Base-by-base conservation (phyloP, 441 rosid species). In the Gossypium davidsonii region DNA sequence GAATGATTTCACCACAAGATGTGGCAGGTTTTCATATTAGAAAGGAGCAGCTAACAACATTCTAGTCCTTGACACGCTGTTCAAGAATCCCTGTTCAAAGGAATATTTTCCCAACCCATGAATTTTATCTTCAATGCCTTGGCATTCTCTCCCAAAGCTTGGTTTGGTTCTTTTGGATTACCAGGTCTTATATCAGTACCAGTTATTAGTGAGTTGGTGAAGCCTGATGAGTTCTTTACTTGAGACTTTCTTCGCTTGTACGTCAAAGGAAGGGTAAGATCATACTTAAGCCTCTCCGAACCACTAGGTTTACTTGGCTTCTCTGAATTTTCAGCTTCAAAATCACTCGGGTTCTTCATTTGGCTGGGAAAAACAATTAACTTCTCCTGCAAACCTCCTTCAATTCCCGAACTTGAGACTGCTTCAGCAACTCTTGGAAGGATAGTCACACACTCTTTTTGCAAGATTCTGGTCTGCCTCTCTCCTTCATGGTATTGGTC, bases 231-330 rank as follows among this genome's bases (percentile, higher is more conserved):
- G 51, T 63, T 84, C 76, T 82, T 84, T n/a, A 77, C 58, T 52
- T 70, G 77, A 78, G 80, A 68, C 71, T 86, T 88, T 78, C 89
- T 85, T 64, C 94, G 85, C 73, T 86, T 89, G 80, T 87, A 86
- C 6, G 89, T 87, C 82, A 85, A 81, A 20, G 89, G 87, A 77
- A 76, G 74, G 60, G 71, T 53, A 39, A 58, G 72, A 52, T 83
- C 83, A 71, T 71, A 78, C 57, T 71, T 75, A 2, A 72, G 71
- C 71, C 84, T 76, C 70, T 77, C 78, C 60, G 79, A 52, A 34
- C 69, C 80, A 72, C 73, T 67, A 68, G 80, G 68, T 63, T 78
- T 73, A 58, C 78, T 64, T 18, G 61, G 48, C 26, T 66, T 73
- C 71, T 78, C 71, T n/a, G 79, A 70, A 63, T 70, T 76, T 63